Conservation (phyloP, 2,329 filamentous ascomycete species). For the Anthostomella pinea region DNA sequence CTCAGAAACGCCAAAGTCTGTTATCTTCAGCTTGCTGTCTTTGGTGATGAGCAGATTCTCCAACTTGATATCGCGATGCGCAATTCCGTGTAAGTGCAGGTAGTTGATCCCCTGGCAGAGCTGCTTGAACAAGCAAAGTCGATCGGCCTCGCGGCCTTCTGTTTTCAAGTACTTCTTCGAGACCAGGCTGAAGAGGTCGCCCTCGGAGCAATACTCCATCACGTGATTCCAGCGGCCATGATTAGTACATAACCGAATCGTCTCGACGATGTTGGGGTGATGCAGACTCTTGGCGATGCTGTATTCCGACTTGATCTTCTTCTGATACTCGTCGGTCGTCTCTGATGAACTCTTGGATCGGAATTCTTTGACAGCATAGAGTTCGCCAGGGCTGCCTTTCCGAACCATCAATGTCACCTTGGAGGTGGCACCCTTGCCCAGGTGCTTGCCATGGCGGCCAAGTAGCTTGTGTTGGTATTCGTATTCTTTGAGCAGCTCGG, state of each 20-base stretch:
- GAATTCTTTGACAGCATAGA: slow-evolving; percentile 88
- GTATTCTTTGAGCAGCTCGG: slow-evolving; percentile 66
- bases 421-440: slow-evolving; percentile 81
- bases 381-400: slow-evolving; percentile 60
- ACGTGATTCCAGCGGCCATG: slow-evolving; percentile 82
- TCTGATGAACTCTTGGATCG: slow-evolving; percentile 69
- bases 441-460: slow-evolving; percentile 68
- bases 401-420: slow-evolving; percentile 78
- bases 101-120: slow-evolving; percentile 79
- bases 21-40: slow-evolving; percentile 82
- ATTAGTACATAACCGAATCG: slow-evolving; percentile 71
- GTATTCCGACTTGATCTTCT: slow-evolving; percentile 90
- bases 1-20: slow-evolving; percentile 87
- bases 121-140: slow-evolving; percentile 86
- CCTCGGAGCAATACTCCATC: slow-evolving; percentile 86
- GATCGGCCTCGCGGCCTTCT: slow-evolving; percentile 64
- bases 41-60: slow-evolving; percentile 80
- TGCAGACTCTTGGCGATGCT: slow-evolving; percentile 81
- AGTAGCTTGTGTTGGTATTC: slow-evolving; percentile 68
- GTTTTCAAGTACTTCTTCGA: slow-evolving; percentile 65
- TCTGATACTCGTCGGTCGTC: slow-evolving; percentile 70
- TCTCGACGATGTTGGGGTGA: slow-evolving; percentile 85
- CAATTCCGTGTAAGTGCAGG: slow-evolving; percentile 79
- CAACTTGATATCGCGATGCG: slow-evolving; percentile 86
- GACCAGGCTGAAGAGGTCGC: slow-evolving; percentile 75